Evolutionary conservation across 2,329 filamentous ascomycete species (phyloP).

Genomic region (Sphaerulina vaccinii): DNA sequence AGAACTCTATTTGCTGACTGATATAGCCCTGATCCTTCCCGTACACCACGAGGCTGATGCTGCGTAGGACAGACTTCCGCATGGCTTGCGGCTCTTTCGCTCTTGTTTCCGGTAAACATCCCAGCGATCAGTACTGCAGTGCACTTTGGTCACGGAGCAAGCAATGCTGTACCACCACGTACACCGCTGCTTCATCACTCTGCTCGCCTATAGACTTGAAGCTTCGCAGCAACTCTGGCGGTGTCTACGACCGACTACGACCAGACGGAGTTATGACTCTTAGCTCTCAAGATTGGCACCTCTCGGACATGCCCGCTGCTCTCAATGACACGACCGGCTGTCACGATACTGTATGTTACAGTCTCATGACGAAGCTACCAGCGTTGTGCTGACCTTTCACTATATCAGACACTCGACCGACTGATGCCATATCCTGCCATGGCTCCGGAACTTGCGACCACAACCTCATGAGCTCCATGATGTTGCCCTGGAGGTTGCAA

Average conservation of each 20-base stretch:
- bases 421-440: no score
- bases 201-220: not conserved
- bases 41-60: slow-evolving; percentile 16
- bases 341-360: no score
- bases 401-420: no score
- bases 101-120: slow-evolving; percentile 8
- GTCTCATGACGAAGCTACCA: no score
- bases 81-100: slow-evolving; percentile 5
- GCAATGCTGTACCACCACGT: slow-evolving; percentile 3
- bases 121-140: slow-evolving; percentile 2
- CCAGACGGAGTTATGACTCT: no score
- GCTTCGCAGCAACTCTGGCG: not conserved
- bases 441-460: no score
- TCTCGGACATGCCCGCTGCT: no score
- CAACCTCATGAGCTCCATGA: no score
- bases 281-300: not conserved
- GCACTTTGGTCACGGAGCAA: not conserved
- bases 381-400: no score
- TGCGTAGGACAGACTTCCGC: slow-evolving; percentile 7
- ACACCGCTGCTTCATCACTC: slow-evolving; percentile 1
- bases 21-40: slow-evolving; percentile 14
- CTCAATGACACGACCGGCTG: no score
- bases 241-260: not conserved
- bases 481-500: no score
- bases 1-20: slow-evolving; percentile 18